These are phyloP conservation scores for Penicillium sp. DNA, from an alignment of 2,329 filamentous ascomycete species.

Conservation along the genomic window DNA sequence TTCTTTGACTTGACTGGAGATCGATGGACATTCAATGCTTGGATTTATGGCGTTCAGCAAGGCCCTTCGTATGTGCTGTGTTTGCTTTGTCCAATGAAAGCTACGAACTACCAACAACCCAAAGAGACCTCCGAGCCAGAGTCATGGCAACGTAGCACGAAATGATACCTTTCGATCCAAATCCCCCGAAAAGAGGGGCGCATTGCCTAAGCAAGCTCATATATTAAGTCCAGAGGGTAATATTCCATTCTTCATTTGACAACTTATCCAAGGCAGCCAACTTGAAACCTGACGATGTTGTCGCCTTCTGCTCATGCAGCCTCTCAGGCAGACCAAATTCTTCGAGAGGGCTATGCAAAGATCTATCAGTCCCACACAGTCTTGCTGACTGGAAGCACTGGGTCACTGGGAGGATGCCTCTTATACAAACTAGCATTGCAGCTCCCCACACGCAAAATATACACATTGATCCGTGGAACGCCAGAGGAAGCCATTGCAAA, in stretches of 20 bases:
- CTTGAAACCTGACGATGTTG: conserved; percentile 4
- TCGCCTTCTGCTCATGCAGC: not conserved
- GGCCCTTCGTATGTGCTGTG: too few relatives aligned
- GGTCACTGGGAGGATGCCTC: conserved; percentile 34
- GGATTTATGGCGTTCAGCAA: not conserved
- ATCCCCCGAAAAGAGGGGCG: not conserved
- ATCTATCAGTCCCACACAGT: conserved; percentile 28
- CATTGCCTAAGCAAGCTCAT: not conserved
- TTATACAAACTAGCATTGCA: conserved; percentile 35
- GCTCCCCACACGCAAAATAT: conserved; percentile 33
- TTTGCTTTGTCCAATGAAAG: not conserved
- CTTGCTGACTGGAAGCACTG: conserved; percentile 33
- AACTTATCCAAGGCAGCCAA: too few relatives aligned
- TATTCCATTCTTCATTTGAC: too few relatives aligned
- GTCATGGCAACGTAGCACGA: not conserved
- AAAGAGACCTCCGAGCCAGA: not conserved
- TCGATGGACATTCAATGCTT: not conserved
- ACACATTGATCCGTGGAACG: conserved; percentile 27
- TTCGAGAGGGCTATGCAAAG: conserved; percentile 27
- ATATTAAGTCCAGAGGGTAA: not conserved
- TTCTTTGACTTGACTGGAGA: not conserved
- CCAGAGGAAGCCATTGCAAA: conserved; percentile 27
- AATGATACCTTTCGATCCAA: not conserved
- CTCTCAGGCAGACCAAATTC: conserved; percentile 17
- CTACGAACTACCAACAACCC: not conserved